These are phyloP conservation scores for Lentinula guzmanii DNA, from an alignment of 768 basidiomycete genomes.

Conservation along the genomic window DNA sequence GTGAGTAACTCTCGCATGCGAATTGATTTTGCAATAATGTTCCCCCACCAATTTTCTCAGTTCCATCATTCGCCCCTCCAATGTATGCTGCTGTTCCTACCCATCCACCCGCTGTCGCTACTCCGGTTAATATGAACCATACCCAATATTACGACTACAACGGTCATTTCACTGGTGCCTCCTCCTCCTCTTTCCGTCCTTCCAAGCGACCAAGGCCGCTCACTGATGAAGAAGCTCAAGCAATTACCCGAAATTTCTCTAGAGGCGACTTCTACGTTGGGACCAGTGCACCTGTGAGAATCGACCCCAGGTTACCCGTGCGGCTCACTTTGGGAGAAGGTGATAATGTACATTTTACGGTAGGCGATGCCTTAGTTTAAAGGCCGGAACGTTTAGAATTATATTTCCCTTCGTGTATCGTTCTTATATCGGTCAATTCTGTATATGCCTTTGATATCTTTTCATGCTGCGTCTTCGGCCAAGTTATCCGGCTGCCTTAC, in stretches of 20 bases:
- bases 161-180: conserved; percentile 59
- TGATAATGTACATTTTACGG: conserved; percentile 69
- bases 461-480: background rate
- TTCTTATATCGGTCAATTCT: background rate
- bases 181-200: conserved; percentile 74
- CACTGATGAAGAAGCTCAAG: conserved; percentile 79
- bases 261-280: conserved; percentile 83
- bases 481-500: background rate
- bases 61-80: conserved; percentile 33
- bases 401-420: background rate
- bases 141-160: conserved; percentile 80
- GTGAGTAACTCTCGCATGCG: conserved; percentile 8
- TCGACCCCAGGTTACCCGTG: conserved; percentile 77
- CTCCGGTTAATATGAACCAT: conserved; percentile 38
- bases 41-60: conserved; percentile 23
- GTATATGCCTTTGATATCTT: background rate
- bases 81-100: conserved; percentile 40
- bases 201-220: conserved; percentile 73
- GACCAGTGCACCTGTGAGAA: conserved; percentile 70
- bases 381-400: background rate
- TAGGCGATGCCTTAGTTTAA: conserved; percentile 41
- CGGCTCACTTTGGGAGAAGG: conserved; percentile 76
- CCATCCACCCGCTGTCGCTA: conserved; percentile 21
- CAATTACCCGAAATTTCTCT: conserved; percentile 76
- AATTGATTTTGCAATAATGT: conserved; percentile 5